phyloP scores from a whole-genome alignment of 2,329 filamentous ascomycete genomes.

The Didymella sp. region DNA sequence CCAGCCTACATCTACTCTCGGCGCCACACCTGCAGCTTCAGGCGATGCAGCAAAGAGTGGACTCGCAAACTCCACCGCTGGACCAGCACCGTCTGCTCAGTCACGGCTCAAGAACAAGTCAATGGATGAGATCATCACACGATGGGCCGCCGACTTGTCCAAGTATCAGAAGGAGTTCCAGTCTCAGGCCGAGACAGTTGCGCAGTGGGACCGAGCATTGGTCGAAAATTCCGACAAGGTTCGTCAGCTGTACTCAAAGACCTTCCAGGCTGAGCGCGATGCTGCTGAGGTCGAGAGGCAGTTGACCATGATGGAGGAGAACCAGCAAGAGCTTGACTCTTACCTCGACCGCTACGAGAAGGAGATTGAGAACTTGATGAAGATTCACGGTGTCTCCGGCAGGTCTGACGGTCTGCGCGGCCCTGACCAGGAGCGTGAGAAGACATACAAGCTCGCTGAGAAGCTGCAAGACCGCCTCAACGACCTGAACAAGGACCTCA shows the following conservation, averaged over 20 bases:
- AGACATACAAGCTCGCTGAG: constrained; percentile 93
- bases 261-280: constrained; percentile 91
- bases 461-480: constrained; percentile 89
- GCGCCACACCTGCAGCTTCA: constrained; percentile 25
- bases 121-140: constrained; percentile 97
- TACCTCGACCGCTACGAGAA: constrained; percentile 92
- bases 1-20: constrained; percentile 25
- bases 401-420: constrained; percentile 77
- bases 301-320: constrained; percentile 84
- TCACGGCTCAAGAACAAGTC: constrained; percentile 97
- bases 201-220: constrained; percentile 88
- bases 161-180: constrained; percentile 98
- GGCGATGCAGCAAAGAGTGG: constrained; percentile 42
- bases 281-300: constrained; percentile 94
- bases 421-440: constrained; percentile 93
- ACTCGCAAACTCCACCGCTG: constrained; percentile 76
- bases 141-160: constrained; percentile 92
- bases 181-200: constrained; percentile 83
- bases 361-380: constrained; percentile 89
- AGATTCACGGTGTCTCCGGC: constrained; percentile 74
- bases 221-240: constrained; percentile 97
- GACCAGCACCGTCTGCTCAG: constrained; percentile 78
- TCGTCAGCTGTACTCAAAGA: constrained; percentile 87
- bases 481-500: constrained; percentile 90
- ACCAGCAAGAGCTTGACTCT: constrained; percentile 86